Evolutionary conservation across 2,329 filamentous ascomycete genomes (phyloP), one percentile per base, ranked within the genome.

Genomic region (Hypoxylon sp.): DNA sequence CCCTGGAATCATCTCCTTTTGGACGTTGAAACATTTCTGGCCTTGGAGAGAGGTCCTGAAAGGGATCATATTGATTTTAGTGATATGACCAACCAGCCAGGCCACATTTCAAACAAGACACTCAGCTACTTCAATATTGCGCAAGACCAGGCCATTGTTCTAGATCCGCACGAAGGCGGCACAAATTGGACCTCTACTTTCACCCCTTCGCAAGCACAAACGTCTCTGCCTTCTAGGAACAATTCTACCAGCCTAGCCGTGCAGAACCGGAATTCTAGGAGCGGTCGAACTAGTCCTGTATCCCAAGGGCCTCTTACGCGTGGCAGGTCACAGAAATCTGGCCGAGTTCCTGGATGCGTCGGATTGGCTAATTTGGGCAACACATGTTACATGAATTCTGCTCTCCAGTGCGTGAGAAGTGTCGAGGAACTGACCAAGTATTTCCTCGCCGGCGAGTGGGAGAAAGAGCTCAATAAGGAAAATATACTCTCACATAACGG

Each of bases 301-400:
- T 86, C 84, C 2, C 81, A 84, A 3, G 85, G 84, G 1, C 80
- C 84, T 6, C 81, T 91, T 66, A 94, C 92, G 0, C 86, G 93
- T 70, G 93, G 93, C 42, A 87, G 92, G 60, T 81, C 86, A 6
- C 87, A 88, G 68, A 91, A 88, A 70, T 87, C 89, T 38, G 91
- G 91, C 8, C 88, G 89, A 66, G 87, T 88, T 11, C 79, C 89
- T 32, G 96, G 96, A 30, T 91, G 90, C 40, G 91, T 94, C 42
- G 96, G 96, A 32, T 82, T 99, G 54, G 89, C 87, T 68, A 99
- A 99, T 74, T 82, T 99, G 12, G 96, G 96, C 50, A 99, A 99
- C 74, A 98, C 96, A 0, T 99, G 96, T 80, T 99, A 99, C 80
- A 97, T 98, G 94, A 98, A 98, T 78, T 97, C 95, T 20, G 96